Evolutionary conservation across 352 stramenopile genomes (phyloP).

Genomic region (Globisporangium barbulae): DNA sequence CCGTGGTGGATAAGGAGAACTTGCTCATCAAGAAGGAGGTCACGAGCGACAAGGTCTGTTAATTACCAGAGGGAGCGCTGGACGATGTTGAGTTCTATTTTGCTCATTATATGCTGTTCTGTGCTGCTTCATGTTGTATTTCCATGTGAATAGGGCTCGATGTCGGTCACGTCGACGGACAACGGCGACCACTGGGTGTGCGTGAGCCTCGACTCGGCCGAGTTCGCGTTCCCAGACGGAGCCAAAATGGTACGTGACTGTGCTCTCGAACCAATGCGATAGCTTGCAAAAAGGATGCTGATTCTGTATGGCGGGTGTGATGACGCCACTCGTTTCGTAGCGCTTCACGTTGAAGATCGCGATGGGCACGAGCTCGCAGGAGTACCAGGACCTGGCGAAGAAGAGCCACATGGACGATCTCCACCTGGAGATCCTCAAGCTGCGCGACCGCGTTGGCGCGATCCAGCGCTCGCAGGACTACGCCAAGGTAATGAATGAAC

Average conservation of each 20-base stretch:
- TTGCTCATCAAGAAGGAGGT: constrained; percentile 54
- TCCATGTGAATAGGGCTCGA: constrained; percentile 33
- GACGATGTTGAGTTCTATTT: not conserved
- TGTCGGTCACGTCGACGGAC: constrained; percentile 60
- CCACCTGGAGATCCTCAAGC: constrained; percentile 74
- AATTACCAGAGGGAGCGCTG: not conserved
- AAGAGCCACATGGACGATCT: constrained; percentile 83
- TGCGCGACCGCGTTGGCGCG: constrained; percentile 69
- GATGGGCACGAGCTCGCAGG: constrained; percentile 67
- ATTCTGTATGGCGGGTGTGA: not conserved
- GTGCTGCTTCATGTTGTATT: not conserved
- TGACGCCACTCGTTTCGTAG: constrained; percentile 21
- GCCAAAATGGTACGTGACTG: constrained; percentile 52
- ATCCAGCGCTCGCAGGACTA: constrained; percentile 88
- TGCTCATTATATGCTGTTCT: not conserved
- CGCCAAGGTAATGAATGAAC: constrained; percentile 42
- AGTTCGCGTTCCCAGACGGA: constrained; percentile 53
- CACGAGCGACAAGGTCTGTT: constrained; percentile 46
- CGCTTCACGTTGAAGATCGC: constrained; percentile 64
- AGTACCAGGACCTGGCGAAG: constrained; percentile 82
- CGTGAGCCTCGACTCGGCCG: constrained; percentile 59
- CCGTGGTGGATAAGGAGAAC: constrained; percentile 37
- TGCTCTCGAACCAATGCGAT: too few relatives aligned
- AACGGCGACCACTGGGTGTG: constrained; percentile 78
- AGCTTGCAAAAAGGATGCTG: not conserved